Evolutionary conservation across 768 basidiomycete genomes (phyloP), one percentile per base, ranked within the genome.

Genomic region (Serendipita sp.): DNA sequence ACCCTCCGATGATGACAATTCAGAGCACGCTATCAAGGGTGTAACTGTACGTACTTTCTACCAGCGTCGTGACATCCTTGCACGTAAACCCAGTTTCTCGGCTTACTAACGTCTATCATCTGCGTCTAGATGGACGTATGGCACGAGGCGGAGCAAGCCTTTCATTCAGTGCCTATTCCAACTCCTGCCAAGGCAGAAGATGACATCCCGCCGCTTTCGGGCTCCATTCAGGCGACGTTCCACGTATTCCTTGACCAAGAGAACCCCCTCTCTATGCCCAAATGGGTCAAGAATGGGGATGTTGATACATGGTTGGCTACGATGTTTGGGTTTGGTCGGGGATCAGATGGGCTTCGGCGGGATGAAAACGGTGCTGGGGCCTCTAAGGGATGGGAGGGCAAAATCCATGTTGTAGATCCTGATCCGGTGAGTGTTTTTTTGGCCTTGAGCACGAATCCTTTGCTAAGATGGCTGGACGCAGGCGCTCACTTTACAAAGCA

Each of bases 271-370:
- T 93, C 92, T 15, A 93, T 97, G 73, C 92, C 96, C 4, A 89
- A 91, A 73, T 99, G 96, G 96, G 91, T 92, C 44, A 91, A 92
- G 73, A 86, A 88, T 5, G 95, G 95, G 34, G 89, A 94, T 71
- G 83, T 94, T 28, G 91, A 95, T 69, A 92, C 93, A 44, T 98
- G 94, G 94, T 76, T 91, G 69, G 83, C 84, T 73, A 89, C 82
- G 70, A 89, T 90, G 80, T 88, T 91, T 73, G 89, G 89, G 2
- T 52, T 46, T 34, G 46, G 66, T 45, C 68, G 67, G 52, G 67
- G 67, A 41, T 36, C 46, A 54, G 66, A 63, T 66, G 67, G 63
- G 46, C 73, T 70, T 4, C 11, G 35, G 34, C 78, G 88, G 44
- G 86, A 88, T 63, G 87, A 85, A 11, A 83, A 85, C n/a, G 65